Evolutionary conservation across 108 stramenopile genomes (phyloP).

Genomic region (Fistulifera pelliculosa): DNA sequence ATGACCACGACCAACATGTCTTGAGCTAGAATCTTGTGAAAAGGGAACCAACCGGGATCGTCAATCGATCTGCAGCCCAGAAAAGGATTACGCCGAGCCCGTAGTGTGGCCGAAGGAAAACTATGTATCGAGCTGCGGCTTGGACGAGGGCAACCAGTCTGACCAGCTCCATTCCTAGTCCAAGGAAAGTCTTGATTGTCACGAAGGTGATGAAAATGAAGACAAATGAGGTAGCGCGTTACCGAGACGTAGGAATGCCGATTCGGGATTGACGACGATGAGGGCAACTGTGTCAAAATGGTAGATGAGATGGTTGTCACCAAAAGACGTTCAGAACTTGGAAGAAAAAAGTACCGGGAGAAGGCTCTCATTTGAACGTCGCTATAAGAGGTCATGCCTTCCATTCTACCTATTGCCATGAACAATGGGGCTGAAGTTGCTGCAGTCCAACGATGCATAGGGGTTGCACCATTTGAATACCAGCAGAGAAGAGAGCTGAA

Average conservation of each 20-base stretch:
- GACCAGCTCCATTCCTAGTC: slow-evolving; percentile 80
- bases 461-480: slow-evolving; percentile 80
- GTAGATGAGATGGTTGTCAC: slow-evolving; percentile 86
- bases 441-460: slow-evolving; percentile 73
- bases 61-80: slow-evolving; percentile 75
- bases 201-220: slow-evolving; percentile 86
- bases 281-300: slow-evolving; percentile 78
- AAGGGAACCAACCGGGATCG: slow-evolving; percentile 87
- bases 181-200: slow-evolving; percentile 81
- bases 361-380: slow-evolving; percentile 86
- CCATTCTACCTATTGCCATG: slow-evolving; percentile 55
- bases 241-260: slow-evolving; percentile 80
- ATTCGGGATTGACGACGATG: slow-evolving; percentile 77
- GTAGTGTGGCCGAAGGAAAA: slow-evolving; percentile 71
- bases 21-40: slow-evolving; percentile 89
- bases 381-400: slow-evolving; percentile 74
- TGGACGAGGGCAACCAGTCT: slow-evolving; percentile 60
- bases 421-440: slow-evolving; percentile 77
- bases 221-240: slow-evolving; percentile 82
- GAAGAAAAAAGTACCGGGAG: slow-evolving; percentile 83
- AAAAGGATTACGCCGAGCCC: slow-evolving; percentile 49
- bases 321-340: slow-evolving; percentile 85
- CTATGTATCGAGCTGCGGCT: slow-evolving; percentile 34
- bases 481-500: slow-evolving; percentile 66
- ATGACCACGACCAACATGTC: slow-evolving; percentile 88